Percentiles rank a stretch among this genome's conserved stretches.
Evolutionary conservation across 345 rosid species (phyloP).

Genomic region (Cardiospermum halicacabum): DNA sequence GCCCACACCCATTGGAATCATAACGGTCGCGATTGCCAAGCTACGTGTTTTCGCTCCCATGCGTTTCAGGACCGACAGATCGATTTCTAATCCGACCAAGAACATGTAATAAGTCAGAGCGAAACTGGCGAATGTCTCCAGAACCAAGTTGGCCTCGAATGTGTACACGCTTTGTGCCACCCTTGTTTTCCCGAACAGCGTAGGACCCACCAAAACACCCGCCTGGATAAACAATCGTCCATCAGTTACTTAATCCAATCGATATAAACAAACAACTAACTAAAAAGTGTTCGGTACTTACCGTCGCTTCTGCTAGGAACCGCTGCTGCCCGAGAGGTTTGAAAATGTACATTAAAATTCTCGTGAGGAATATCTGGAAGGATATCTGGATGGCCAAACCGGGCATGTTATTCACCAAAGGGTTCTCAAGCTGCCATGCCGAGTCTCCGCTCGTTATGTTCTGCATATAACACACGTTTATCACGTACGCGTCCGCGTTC

Average conservation of each 20-base stretch:
- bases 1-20: constrained; percentile 15
- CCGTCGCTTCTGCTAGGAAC: constrained; percentile 24
- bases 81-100: constrained; percentile 35
- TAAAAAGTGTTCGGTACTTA: constrained; percentile 5
- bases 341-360: constrained; percentile 19
- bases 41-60: constrained; percentile 11
- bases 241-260: too few relatives aligned
- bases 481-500: not conserved
- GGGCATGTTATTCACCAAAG: constrained; percentile 23
- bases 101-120: constrained; percentile 29
- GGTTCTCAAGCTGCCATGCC: constrained; percentile 19
- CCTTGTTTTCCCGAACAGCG: not conserved
- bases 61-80: constrained; percentile 6
- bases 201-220: constrained; percentile 12
- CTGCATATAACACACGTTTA: constrained; percentile 5
- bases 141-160: not conserved
- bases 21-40: constrained; percentile 7
- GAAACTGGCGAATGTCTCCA: constrained; percentile 17
- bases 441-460: constrained; percentile 6
- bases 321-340: constrained; percentile 28
- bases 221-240: not conserved
- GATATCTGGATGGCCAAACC: constrained; percentile 18
- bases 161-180: not conserved
- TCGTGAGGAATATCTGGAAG: constrained; percentile 8
- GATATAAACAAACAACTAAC: too few relatives aligned